Evolutionary conservation across 2,329 filamentous ascomycete species (phyloP).

Genomic region (Arthroderma sp.): DNA sequence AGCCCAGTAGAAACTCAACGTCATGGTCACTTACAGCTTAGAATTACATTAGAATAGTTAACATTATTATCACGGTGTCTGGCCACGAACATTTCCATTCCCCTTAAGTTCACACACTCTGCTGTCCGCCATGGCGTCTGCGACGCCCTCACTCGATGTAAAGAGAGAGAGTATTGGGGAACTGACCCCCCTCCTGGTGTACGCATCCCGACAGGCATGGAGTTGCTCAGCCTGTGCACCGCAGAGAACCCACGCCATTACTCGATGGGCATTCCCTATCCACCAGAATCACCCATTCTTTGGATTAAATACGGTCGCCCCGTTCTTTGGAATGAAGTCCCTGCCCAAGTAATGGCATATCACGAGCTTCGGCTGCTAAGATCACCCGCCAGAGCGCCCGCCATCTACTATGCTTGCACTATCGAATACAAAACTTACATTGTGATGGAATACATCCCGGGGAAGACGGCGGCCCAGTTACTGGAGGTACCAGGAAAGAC

Average conservation of each 20-base stretch:
- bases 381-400: constrained; percentile 6
- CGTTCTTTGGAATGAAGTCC: constrained; percentile 1
- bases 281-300: neutral
- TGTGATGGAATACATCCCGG: constrained; percentile 10
- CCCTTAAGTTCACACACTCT: too few relatives aligned
- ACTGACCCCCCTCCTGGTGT: neutral
- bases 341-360: constrained; percentile 5
- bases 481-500: constrained; percentile 9
- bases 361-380: constrained; percentile 4
- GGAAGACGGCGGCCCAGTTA: constrained; percentile 2
- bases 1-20: too few relatives aligned
- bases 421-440: constrained; percentile 6
- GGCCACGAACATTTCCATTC: too few relatives aligned
- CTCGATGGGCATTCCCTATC: constrained; percentile 2
- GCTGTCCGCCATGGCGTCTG: too few relatives aligned
- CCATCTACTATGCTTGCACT: constrained; percentile 6
- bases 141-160: too few relatives aligned
- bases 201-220: neutral
- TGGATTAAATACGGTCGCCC: constrained; percentile 7
- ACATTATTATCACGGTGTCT: too few relatives aligned
- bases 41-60: too few relatives aligned
- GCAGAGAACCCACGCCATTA: neutral
- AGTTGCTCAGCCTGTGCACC: constrained; percentile 5
- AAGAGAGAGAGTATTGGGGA: too few relatives aligned
- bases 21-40: too few relatives aligned